A percentile compares a stretch with the other conserved stretches of the same genome.
These are phyloP conservation scores for Eimeria praecox DNA, from an alignment of 169 alveolate species.

Conservation along the genomic window DNA sequence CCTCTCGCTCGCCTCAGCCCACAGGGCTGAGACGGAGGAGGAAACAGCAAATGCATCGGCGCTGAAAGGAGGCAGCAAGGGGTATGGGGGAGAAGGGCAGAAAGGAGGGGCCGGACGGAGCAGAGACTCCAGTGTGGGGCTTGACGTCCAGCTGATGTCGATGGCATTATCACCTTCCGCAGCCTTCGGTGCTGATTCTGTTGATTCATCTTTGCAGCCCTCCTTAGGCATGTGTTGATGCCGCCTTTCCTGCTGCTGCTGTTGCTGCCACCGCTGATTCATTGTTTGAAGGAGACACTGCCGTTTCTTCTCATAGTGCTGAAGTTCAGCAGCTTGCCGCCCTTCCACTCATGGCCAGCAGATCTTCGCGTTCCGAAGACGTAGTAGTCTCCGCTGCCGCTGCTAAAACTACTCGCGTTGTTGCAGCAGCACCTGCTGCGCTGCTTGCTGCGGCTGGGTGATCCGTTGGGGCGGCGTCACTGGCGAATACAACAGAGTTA, in stretches of 20 bases:
- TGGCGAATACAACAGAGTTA: background rate
- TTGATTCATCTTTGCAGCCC: background rate
- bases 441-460: background rate
- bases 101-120: slow-evolving; percentile 17
- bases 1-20: slow-evolving; percentile 8
- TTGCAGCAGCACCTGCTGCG: slow-evolving; percentile 1
- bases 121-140: background rate
- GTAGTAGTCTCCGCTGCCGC: background rate
- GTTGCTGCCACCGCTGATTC: slow-evolving; percentile 16
- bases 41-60: slow-evolving; percentile 21
- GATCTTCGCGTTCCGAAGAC: background rate
- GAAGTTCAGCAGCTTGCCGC: background rate
- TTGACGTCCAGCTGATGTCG: background rate
- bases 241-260: slow-evolving; percentile 7
- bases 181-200: background rate
- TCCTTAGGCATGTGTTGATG: background rate
- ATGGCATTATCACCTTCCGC: background rate
- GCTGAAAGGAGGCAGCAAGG: slow-evolving; percentile 35
- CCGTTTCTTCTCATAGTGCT: slow-evolving; percentile 4
- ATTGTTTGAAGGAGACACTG: slow-evolving; percentile 5
- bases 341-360: slow-evolving; percentile 26
- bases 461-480: background rate
- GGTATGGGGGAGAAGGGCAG: slow-evolving; percentile 46
- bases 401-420: background rate
- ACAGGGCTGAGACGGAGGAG: background rate